These are phyloP conservation scores for Lipomyces starkeyi DNA, from an alignment of 805 yeast genomes.

Conservation along the genomic window DNA sequence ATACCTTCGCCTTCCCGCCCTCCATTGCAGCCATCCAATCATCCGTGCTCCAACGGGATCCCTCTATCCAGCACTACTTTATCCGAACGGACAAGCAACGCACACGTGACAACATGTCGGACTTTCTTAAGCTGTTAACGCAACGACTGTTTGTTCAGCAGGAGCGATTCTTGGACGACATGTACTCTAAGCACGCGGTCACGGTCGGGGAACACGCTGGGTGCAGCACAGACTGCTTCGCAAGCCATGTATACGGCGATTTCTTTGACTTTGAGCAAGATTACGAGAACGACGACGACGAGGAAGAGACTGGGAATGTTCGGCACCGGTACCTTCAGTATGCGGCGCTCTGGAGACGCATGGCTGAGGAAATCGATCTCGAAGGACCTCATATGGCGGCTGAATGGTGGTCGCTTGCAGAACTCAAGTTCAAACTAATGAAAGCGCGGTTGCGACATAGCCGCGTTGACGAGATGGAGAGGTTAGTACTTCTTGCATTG, in stretches of 20 bases:
- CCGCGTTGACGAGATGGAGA: slow-evolving; percentile 21
- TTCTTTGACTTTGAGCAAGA: slow-evolving; percentile 11
- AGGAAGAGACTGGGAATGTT: not conserved
- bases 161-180: slow-evolving; percentile 24
- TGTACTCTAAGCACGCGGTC: slow-evolving; percentile 21
- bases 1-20: slow-evolving; percentile 32
- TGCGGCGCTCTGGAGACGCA: slow-evolving; percentile 32
- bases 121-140: slow-evolving; percentile 18
- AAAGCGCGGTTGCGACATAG: slow-evolving; percentile 30
- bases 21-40: slow-evolving; percentile 26
- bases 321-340: slow-evolving; percentile 27
- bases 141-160: slow-evolving; percentile 28
- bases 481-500: slow-evolving; percentile 7
- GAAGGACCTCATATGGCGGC: slow-evolving; percentile 33
- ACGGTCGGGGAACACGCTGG: slow-evolving; percentile 7
- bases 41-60: not conserved
- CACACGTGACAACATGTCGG: slow-evolving; percentile 18
- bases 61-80: slow-evolving; percentile 5
- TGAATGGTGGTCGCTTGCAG: slow-evolving; percentile 35
- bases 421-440: slow-evolving; percentile 22
- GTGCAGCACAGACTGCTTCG: slow-evolving; percentile 30
- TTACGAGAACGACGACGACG: slow-evolving; percentile 15
- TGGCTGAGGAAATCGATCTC: slow-evolving; percentile 32
- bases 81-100: not conserved
- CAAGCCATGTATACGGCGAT: slow-evolving; percentile 23